Percentiles rank a stretch among this genome's conserved stretches.
These are phyloP conservation scores for Malus sieversii DNA, from an alignment of 306 rosid genomes.

Conservation along the genomic window DNA sequence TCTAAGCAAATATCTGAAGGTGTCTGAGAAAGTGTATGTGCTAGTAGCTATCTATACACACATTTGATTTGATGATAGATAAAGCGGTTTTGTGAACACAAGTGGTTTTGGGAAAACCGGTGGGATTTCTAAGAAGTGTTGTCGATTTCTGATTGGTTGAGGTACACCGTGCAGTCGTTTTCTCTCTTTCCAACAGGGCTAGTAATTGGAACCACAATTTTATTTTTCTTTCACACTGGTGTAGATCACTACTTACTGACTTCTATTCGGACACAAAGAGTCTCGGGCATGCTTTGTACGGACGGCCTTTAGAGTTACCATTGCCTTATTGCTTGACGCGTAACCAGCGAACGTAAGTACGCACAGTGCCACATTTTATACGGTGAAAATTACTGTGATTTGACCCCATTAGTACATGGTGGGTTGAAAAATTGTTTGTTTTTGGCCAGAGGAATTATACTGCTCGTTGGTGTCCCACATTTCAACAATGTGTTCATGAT, in stretches of 20 bases:
- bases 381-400: neutral
- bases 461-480: too few species aligned
- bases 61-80: neutral
- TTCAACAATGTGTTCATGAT: too few species aligned
- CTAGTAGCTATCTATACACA: neutral
- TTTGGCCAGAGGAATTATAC: too few species aligned
- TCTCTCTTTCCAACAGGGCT: neutral
- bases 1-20: conserved; percentile 21
- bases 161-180: neutral
- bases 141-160: conserved; percentile 43
- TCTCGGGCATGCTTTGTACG: neutral
- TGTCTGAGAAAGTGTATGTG: conserved; percentile 19
- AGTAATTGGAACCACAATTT: neutral
- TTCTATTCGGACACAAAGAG: neutral
- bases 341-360: neutral
- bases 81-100: conserved; percentile 2
- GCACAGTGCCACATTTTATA: neutral
- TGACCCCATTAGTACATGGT: too few species aligned
- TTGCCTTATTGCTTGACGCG: neutral
- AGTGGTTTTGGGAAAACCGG: conserved; percentile 33
- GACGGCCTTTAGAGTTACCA: neutral
- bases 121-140: conserved; percentile 29
- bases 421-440: too few species aligned
- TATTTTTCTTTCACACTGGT: too few species aligned
- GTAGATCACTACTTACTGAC: too few species aligned